Conservation (phyloP, 116 monocot genomes). For the Cymodocea nodosa region DNA sequence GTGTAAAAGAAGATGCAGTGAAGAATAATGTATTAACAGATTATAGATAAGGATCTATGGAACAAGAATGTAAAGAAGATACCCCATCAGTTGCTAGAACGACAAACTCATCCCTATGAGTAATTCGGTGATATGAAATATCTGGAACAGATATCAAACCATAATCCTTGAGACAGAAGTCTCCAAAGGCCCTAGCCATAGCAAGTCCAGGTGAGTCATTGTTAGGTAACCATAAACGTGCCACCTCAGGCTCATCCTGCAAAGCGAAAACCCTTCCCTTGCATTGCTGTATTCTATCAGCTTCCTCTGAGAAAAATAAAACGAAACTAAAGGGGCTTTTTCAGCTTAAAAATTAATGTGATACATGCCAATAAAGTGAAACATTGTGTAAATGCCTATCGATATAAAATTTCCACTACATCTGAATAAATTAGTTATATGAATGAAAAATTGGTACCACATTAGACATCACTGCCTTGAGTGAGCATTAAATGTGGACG, state of each 20-base stretch:
- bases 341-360: background rate
- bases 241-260: constrained; percentile 77
- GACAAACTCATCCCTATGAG: constrained; percentile 57
- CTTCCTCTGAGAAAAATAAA: constrained; percentile 34
- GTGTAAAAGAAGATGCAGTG: background rate
- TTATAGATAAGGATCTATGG: background rate
- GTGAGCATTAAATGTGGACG: too few species aligned
- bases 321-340: background rate
- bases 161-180: constrained; percentile 78
- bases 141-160: constrained; percentile 74
- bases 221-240: constrained; percentile 75
- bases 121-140: constrained; percentile 52
- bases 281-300: constrained; percentile 65
- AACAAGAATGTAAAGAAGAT: constrained; percentile 5
- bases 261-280: constrained; percentile 72
- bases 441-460: too few species aligned
- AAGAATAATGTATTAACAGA: too few species aligned
- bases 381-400: too few species aligned
- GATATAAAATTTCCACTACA: too few species aligned
- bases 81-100: constrained; percentile 76
- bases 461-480: too few species aligned
- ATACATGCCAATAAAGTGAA: background rate
- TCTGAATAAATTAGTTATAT: too few species aligned
- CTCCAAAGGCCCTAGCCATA: constrained; percentile 80
- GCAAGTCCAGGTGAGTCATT: constrained; percentile 71